These are phyloP conservation scores for Waltergamsia citrina DNA, from an alignment of 2,329 filamentous ascomycete genomes.

Conservation along the genomic window DNA sequence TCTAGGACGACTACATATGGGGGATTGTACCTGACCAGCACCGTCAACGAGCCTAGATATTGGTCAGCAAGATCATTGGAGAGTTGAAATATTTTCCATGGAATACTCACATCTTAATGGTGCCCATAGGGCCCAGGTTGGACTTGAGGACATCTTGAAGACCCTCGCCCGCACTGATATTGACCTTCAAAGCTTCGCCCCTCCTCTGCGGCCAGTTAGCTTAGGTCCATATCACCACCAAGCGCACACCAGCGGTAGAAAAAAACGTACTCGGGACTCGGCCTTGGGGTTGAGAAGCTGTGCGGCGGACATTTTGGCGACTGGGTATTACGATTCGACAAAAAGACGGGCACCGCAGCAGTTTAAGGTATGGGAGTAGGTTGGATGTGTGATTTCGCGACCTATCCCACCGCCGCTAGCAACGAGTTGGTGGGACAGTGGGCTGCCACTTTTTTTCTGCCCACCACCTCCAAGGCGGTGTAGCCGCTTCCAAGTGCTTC, in stretches of 20 bases:
- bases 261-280: constrained; percentile 74
- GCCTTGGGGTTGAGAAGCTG: constrained; percentile 98
- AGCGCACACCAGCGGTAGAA: constrained; percentile 2
- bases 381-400: neutral
- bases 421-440: constrained; percentile 4
- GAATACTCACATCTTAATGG: constrained; percentile 75
- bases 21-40: constrained; percentile 49
- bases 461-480: constrained; percentile 4
- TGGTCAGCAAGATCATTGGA: neutral
- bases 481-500: neutral
- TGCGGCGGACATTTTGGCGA: constrained; percentile 73
- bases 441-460: constrained; percentile 11
- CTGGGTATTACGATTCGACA: constrained; percentile 2
- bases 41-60: constrained; percentile 56
- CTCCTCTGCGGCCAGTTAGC: constrained; percentile 60
- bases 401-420: constrained; percentile 1
- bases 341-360: constrained; percentile 3
- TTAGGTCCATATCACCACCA: constrained; percentile 1
- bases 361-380: neutral
- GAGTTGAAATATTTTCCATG: neutral
- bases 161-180: constrained; percentile 94
- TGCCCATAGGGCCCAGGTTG: constrained; percentile 87
- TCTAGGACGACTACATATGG: constrained; percentile 14
- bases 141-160: constrained; percentile 91
- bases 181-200: constrained; percentile 93